Evolutionary conservation across 2,329 filamentous ascomycete genomes (phyloP).

Genomic region (Exophiala alcalophila): DNA sequence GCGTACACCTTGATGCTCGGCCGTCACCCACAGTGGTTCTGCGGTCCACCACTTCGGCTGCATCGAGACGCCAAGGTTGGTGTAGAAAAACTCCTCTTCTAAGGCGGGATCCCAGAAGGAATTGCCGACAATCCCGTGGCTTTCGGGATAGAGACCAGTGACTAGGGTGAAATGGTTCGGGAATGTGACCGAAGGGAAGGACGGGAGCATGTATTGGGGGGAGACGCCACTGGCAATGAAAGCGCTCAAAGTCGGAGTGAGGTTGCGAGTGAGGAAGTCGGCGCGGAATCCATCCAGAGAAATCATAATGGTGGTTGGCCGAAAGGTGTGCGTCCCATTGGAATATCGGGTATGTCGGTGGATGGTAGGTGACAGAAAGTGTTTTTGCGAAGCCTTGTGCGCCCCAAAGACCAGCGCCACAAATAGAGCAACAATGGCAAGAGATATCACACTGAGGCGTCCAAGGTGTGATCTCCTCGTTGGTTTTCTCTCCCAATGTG

Average conservation of each 20-base stretch:
- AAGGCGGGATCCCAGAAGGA: constrained; percentile 85
- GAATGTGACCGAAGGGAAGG: constrained; percentile 94
- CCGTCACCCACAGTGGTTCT: constrained; percentile 90
- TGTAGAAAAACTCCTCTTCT: constrained; percentile 77
- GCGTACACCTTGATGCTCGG: constrained; percentile 74
- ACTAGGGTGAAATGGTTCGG: constrained; percentile 94
- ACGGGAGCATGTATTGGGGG: constrained; percentile 87
- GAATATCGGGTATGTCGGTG: constrained; percentile 42
- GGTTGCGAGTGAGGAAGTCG: constrained; percentile 78
- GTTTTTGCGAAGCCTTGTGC: constrained; percentile 51
- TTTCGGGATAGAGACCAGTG: constrained; percentile 88
- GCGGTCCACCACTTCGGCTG: constrained; percentile 92
- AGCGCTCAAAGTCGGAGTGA: constrained; percentile 77
- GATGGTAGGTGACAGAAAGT: constrained; percentile 26
- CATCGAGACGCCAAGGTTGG: constrained; percentile 55
- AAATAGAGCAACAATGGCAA: constrained; percentile 53
- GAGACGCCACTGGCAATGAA: constrained; percentile 83
- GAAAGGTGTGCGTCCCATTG: constrained; percentile 87
- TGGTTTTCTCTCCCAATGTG: constrained; percentile 35
- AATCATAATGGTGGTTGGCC: constrained; percentile 87
- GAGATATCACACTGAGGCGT: constrained; percentile 18
- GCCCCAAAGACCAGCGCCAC: constrained; percentile 55
- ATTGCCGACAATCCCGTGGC: constrained; percentile 90
- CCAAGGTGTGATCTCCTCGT: constrained; percentile 30
- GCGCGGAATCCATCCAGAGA: constrained; percentile 95